Evolutionary conservation across 2,329 filamentous ascomycete species (phyloP), one percentile per base, ranked within the genome.

Genomic region (Colletotrichum gloeosporioides): DNA sequence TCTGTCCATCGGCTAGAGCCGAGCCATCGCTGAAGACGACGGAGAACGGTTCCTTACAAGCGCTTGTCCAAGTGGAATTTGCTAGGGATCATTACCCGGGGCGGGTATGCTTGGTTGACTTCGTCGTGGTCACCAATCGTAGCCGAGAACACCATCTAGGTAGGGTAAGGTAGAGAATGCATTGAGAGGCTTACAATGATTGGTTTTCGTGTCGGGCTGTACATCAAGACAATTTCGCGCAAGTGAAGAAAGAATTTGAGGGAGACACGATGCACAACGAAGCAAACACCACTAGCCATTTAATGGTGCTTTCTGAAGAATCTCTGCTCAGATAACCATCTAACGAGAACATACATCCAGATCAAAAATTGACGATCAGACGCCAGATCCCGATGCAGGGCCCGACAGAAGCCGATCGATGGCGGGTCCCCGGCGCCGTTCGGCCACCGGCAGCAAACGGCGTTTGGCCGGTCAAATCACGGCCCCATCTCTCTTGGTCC

Each of bases 11-110:
- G 8, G 1, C 39, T 44, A 6, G 39, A 44, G 18, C 39, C 44
- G 44, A 49, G 44, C 10, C n/a, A 0, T 49, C 0, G 9, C 18
- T 13, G 0, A 8, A 2, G 18, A 12, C 0, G 3, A 13, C 10
- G 15, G 44, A n/a, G n/a, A n/a, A n/a, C n/a, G n/a, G n/a, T n/a
- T n/a, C n/a, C n/a, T n/a, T 22, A 22, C 22, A 22, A 22, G 22
- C 22, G 22, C 22, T 22, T 22, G 22, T 22, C 22, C 22, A 22
- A 22, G 22, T 22, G 22, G 22, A 22, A 22, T 22, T 22, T 22
- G 22, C 22, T 22, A 22, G 22, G 22, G 2, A 22, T 22, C 22
- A 22, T 22, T 22, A 22, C 22, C 22, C 22, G 3, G 22, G 22
- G 22, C 16, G 39, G 39, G 39, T 2, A 44, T 6, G 39, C 39